Base-by-base conservation (phyloP, 805 yeast genomes). In the Millerozyma miso region DNA sequence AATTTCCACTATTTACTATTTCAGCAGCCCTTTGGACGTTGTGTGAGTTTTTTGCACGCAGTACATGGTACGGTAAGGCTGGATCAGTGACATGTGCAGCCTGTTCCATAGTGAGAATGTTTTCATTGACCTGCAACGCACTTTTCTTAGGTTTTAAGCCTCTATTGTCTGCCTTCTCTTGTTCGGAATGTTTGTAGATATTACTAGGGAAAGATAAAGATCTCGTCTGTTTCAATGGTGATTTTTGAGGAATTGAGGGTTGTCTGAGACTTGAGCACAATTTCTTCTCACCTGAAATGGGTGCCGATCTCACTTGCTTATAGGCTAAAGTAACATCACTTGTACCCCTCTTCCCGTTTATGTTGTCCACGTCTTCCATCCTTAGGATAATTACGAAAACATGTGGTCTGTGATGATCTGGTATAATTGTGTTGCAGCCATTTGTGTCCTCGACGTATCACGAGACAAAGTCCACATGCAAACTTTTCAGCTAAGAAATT, bases 361-460 rank as follows among this genome's bases (percentile, higher is more conserved):
- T 23, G 29, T 23, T 23, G 10, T 23, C 29, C 29, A 23, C 29
- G 29, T 10, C 29, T 6, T 23, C 29, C 29, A 23, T 23, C 29
- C 6, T 23, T 6, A 7, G 6, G 29, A 23, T 23, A 23, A 7
- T 10, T 7, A 23, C 6, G 29, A 23, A 23, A 23, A 6, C 10
- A 10, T 23, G n/a, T 10, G 10, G 6, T 10, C 10, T 23, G 29
- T 23, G 29, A 33, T 19, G 13, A 4, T 17, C 29, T 12, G 3
- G 23, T 37, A 45, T 35, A 35, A 46, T 48, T 48, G 53, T 50
- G 55, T 49, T 50, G 54, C 55, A 50, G 45, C 52, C 47, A 45
- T 41, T 47, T 47, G 38, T 38, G 41, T 33, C 14, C 36, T 19
- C 37, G 10, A 32, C 8, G 15, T 13, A 16, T 13, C 38, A 23